Base-by-base conservation (phyloP, 441 rosid genomes). In the Populus hybrid region DNA sequence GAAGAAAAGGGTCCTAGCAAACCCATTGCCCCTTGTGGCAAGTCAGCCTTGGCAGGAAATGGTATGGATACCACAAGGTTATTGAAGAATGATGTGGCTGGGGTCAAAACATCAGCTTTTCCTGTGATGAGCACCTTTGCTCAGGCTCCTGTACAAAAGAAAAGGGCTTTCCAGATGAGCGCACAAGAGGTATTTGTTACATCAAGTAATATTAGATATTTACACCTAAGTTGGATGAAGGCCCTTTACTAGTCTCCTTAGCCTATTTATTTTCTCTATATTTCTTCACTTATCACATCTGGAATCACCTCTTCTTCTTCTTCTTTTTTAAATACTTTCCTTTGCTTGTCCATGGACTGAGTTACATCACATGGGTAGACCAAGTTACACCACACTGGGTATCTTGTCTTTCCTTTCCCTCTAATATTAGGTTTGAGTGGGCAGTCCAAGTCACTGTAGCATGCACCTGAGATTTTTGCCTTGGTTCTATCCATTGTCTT, bases 131-230 rank as follows among this genome's bases (percentile, higher is more conserved):
- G 79, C 77, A 76, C 87, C 78, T 78, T 71, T 80, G 72, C 57
- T 53, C 79, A 85, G 70, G 74, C 70, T 42, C 82, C 85, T 75
- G 72, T 78, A 21, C 85, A 67, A 75, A 89, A 80, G 76, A 92
- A 85, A 74, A 78, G 76, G 70, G 89, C 88, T 78, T 95, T 93
- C 85, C 89, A 86, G 80, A 95, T 92, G 91, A 93, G 88, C 73
- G 95, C 97, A 24, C 89, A 88, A 78, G 97, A 93, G 96, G 99
- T 91, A 80, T 72, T 74, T 59, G 28, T 36, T 79, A 38, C 28
- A 70, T 70, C 50, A 12, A 16, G 7, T 65, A 71, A 36, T 71
- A 59, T 26, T 72, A 35, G n/a, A n/a, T 77, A 16, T 11, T 4
- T 46, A 6, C 36, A 57, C 46, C 28, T n/a, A 57, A 4, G 23